Evolutionary conservation across 108 stramenopile species (phyloP), one percentile per base, ranked within the genome.

Genomic region (Parietichytrium sp.): DNA sequence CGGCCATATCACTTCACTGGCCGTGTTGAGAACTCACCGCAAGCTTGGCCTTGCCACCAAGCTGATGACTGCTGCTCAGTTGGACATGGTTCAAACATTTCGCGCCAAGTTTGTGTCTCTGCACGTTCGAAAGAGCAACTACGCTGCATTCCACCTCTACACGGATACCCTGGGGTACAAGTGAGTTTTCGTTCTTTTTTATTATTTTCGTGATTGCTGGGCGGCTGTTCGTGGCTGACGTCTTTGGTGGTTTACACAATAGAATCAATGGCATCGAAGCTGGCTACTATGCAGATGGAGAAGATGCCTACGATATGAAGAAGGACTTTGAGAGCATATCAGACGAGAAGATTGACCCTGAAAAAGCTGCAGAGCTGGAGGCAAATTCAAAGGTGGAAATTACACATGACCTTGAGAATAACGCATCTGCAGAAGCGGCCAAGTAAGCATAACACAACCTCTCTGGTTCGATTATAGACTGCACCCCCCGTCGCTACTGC

Each of bases 251-350:
- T 53, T 53, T 7, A 15, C 20, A 23, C 29, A 18, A 27, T 30
- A 52, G 47, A 51, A 93, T 96, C 61, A 89, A 96, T 88, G 96
- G 95, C 85, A 89, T 97, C 29, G 98, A 98, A 84, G 92, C 93
- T 85, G 96, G 95, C 38, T 99, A 99, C 86, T 99, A 99, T 85
- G 97, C 97, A 0, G 98, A 99, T 87, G 97, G 96, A 23, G 98
- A 99, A 85, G 96, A 99, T 88, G 98, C 97, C 10, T 98, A 97
- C 83, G 96, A 96, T 78, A 97, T 98, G 98, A 10, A 42, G 10
- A 47, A 23, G 42, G 45, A 33, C 61, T 72, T 72, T 45, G 45
- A 27, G 61, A n/a, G n/a, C n/a, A n/a, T n/a, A n/a, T n/a, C n/a
- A n/a, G n/a, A n/a, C n/a, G n/a, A n/a, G n/a, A n/a, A n/a, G n/a